Evolutionary conservation across 2,329 filamentous ascomycete genomes (phyloP).

Genomic region (Dryadomyces quercus-mongolicae): DNA sequence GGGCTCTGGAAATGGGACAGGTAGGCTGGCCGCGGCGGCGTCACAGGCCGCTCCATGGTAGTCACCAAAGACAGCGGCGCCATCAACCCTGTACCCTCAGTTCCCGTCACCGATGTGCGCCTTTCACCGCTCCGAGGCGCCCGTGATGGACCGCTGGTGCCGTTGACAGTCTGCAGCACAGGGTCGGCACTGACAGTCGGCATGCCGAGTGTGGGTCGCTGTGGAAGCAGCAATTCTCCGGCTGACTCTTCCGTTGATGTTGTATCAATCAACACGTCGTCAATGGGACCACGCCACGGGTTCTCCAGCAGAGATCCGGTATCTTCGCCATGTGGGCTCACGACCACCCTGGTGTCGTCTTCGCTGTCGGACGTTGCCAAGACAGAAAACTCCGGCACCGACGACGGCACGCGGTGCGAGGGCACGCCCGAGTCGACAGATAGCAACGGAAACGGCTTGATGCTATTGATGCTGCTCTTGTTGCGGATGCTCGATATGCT

Average conservation of each 20-base stretch:
- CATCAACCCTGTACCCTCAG: neutral
- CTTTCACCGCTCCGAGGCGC: neutral
- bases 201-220: slow-evolving; percentile 4
- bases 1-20: slow-evolving; percentile 30
- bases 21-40: slow-evolving; percentile 18
- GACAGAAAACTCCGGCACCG: slow-evolving; percentile 11
- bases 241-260: neutral
- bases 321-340: slow-evolving; percentile 5
- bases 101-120: neutral
- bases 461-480: slow-evolving; percentile 13
- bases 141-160: neutral
- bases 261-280: neutral
- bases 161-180: slow-evolving; percentile 6
- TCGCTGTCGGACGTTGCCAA: slow-evolving; percentile 16
- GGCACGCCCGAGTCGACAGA: slow-evolving; percentile 22
- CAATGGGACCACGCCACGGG: slow-evolving; percentile 24
- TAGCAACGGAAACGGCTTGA: slow-evolving; percentile 20
- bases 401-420: slow-evolving; percentile 20
- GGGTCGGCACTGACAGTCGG: slow-evolving; percentile 18
- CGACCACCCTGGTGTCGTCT: neutral
- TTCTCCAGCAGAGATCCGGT: slow-evolving; percentile 28
- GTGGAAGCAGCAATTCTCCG: neutral
- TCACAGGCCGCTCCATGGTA: slow-evolving; percentile 14
- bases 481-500: slow-evolving; percentile 27
- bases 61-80: slow-evolving; percentile 12